Conservation (phyloP, 75 land plant genomes). For the Gnetum montanum region DNA sequence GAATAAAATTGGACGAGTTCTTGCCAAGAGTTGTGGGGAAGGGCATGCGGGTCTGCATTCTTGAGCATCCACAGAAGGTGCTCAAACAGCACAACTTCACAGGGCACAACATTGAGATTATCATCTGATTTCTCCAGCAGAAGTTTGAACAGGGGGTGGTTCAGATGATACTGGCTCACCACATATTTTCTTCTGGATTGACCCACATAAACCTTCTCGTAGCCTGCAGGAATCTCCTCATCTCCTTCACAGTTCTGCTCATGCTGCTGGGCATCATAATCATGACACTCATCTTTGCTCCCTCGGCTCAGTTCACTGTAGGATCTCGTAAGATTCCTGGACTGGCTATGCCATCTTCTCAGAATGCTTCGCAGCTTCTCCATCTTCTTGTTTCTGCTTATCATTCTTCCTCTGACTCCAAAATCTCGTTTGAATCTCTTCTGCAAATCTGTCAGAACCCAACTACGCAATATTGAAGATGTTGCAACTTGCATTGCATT, state of each 20-base stretch:
- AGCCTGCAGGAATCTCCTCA: not conserved
- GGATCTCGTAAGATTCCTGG: slow-evolving; percentile 21
- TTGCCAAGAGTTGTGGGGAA: slow-evolving; percentile 15
- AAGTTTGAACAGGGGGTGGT: slow-evolving; percentile 34
- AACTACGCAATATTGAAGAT: not conserved
- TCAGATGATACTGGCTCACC: slow-evolving; percentile 28
- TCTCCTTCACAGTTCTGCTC: slow-evolving; percentile 2
- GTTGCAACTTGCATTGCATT: slow-evolving; percentile 1
- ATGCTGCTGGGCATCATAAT: not conserved
- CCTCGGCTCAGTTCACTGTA: slow-evolving; percentile 28
- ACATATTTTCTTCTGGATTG: slow-evolving; percentile 31
- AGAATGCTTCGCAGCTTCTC: slow-evolving; percentile 13
- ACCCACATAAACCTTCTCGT: slow-evolving; percentile 21
- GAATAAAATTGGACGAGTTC: slow-evolving; percentile 48
- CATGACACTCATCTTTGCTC: slow-evolving; percentile 17
- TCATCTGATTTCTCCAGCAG: slow-evolving; percentile 11
- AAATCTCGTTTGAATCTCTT: not conserved
- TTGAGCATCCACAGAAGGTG: slow-evolving; percentile 76
- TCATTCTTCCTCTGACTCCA: not conserved
- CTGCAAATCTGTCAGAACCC: not conserved
- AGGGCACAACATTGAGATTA: slow-evolving; percentile 15
- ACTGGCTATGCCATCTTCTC: slow-evolving; percentile 36
- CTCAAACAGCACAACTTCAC: slow-evolving; percentile 80
- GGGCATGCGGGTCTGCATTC: slow-evolving; percentile 29
- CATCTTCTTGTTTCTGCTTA: not conserved